Base-by-base conservation (phyloP, 257 asterid genomes). In the Solanum etuberosum region DNA sequence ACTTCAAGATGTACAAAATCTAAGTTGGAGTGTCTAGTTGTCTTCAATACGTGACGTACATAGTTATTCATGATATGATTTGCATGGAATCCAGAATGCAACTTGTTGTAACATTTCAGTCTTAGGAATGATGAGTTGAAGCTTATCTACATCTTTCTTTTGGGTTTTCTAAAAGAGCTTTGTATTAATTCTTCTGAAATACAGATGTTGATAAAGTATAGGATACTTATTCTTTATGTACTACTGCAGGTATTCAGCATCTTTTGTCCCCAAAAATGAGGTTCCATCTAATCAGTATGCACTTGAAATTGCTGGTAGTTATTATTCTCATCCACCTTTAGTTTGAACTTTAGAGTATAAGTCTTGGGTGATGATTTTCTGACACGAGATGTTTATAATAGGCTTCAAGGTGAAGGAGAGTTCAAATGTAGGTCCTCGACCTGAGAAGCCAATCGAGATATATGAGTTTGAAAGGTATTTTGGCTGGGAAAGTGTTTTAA, bases 401-500 rank as follows among this genome's bases (percentile, higher is more conserved):
- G 99, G 98, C 90, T 94, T 85, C 90, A 96, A 92, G 91, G 91
- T 97, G 90, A 95, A 97, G 92, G 99, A 96, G 89, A 92, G 91
- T 85, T 94, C 98, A 74, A 96, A 96, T 68, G 37, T 95, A 89
- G 99, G 99, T 85, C 97, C 95, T 88, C 98, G 99, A 37, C 99
- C 98, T 4, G 99, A 93, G 91, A 93, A 92, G 90, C 99, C 98
- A 35, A 95, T 97, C 59, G 99, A 95, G 93, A 95, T 97, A 77
- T 96, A 96, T 87, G 99, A 95, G 89, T 95, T 88, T 88, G 98
- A 96, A 91, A 91, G 99, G 98, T 95, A 90, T 54, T 65, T 86
- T 46, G 3, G 65, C n/a, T 54, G 65, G 40, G 65, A 40, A 46
- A 80, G 40, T 27, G 4, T 80, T 27, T 43, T 46, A 16, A 16